phyloP scores from a whole-genome alignment of 2,329 filamentous ascomycete species.

The Alternaria sp. region DNA sequence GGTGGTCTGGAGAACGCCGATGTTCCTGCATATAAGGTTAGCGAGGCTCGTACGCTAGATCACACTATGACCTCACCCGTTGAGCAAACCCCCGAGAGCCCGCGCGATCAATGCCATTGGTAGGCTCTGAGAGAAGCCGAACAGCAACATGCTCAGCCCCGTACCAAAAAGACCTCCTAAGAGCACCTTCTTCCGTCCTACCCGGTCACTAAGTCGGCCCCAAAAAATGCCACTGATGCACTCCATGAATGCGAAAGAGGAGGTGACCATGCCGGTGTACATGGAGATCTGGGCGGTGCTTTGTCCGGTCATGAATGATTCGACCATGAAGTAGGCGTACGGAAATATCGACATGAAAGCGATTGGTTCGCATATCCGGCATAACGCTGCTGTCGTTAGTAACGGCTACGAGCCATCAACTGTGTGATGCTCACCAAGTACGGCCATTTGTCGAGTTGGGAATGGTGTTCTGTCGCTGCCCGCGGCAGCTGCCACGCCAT shows the following conservation, averaged over 20 bases:
- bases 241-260: conserved; percentile 94
- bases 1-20: conserved; percentile 93
- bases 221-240: conserved; percentile 92
- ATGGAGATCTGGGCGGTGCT: conserved; percentile 83
- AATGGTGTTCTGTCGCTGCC: conserved; percentile 57
- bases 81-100: conserved; percentile 88
- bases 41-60: conserved; percentile 34
- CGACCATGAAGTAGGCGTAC: conserved; percentile 97
- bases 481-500: conserved; percentile 39
- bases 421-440: conserved; percentile 57
- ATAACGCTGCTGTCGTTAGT: conserved; percentile 70
- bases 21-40: conserved; percentile 70
- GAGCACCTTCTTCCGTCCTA: conserved; percentile 92
- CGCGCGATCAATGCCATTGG: conserved; percentile 85
- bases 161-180: conserved; percentile 90
- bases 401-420: background rate
- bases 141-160: conserved; percentile 88
- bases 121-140: conserved; percentile 87
- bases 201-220: conserved; percentile 89
- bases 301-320: conserved; percentile 85
- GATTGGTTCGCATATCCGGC: conserved; percentile 97
- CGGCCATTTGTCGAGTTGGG: conserved; percentile 66
- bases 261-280: conserved; percentile 95
- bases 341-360: conserved; percentile 99
- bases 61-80: conserved; percentile 72